Percentiles rank a stretch among this genome's conserved stretches.
Conservation (phyloP, 169 alveolate genomes). For the Plasmodium falciparum region DNA sequence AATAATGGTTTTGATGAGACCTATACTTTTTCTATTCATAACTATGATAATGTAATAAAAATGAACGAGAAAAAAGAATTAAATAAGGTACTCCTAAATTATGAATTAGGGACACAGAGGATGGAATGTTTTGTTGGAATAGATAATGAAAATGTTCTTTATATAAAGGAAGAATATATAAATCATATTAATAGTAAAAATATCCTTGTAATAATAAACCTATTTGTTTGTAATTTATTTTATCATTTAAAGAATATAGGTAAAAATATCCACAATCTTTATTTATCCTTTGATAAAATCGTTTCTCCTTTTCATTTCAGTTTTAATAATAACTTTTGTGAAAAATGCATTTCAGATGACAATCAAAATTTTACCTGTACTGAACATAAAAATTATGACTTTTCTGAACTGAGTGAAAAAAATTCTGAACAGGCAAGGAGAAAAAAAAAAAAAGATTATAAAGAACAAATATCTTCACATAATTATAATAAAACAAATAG, state of each 20-base stretch:
- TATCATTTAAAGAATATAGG: constrained; percentile 49
- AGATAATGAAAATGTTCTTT: constrained; percentile 60
- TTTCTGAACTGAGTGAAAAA: not conserved
- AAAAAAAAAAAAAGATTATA: not conserved
- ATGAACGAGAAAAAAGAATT: constrained; percentile 3
- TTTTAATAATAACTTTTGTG: constrained; percentile 23
- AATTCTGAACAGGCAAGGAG: constrained; percentile 4
- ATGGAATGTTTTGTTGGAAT: constrained; percentile 40
- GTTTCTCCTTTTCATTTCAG: constrained; percentile 61
- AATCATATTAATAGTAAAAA: constrained; percentile 45
- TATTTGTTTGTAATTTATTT: constrained; percentile 54
- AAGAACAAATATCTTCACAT: not conserved
- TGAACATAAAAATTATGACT: not conserved
- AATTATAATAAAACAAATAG: not conserved
- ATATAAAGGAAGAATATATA: constrained; percentile 12
- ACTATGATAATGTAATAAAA: constrained; percentile 1
- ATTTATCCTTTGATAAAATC: constrained; percentile 37
- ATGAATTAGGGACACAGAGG: constrained; percentile 18
- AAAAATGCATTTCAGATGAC: constrained; percentile 28
- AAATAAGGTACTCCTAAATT: constrained; percentile 10
- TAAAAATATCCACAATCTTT: constrained; percentile 53
- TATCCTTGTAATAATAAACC: constrained; percentile 36
- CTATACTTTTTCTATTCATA: not conserved
- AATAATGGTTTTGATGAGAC: not conserved
- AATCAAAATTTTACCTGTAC: not conserved